A percentile compares a stretch with the other conserved stretches of the same genome.
Evolutionary conservation across 1,139 yeast genomes (phyloP).

Genomic region (Candida labiduridarum): DNA sequence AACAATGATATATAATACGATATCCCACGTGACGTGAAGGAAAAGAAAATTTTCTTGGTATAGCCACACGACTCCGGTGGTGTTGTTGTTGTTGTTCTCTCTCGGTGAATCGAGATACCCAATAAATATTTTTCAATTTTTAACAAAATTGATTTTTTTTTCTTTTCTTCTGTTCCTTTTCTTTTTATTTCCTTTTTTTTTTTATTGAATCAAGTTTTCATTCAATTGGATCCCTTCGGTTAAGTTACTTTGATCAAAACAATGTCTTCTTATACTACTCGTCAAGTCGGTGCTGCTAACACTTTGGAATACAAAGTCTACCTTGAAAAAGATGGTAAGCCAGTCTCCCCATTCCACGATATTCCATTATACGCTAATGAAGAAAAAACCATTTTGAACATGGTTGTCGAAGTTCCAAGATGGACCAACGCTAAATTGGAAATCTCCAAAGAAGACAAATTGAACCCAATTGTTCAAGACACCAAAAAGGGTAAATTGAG

Average conservation of each 20-base stretch:
- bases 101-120: neutral
- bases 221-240: conserved; percentile 6
- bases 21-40: conserved; percentile 5
- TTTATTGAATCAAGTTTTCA: conserved; percentile 8
- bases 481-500: conserved; percentile 87
- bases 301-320: conserved; percentile 87
- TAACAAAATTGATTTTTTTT: neutral
- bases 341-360: conserved; percentile 72
- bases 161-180: conserved; percentile 6
- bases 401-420: conserved; percentile 94
- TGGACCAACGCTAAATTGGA: conserved; percentile 96
- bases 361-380: conserved; percentile 74
- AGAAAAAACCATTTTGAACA: conserved; percentile 67
- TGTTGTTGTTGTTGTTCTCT: neutral
- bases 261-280: conserved; percentile 70
- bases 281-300: conserved; percentile 91
- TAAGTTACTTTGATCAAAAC: neutral
- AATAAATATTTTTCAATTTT: neutral
- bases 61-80: conserved; percentile 3
- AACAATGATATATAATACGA: conserved; percentile 1
- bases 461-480: conserved; percentile 94
- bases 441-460: conserved; percentile 69
- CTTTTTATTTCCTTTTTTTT: neutral
- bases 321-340: conserved; percentile 51
- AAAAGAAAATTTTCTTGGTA: neutral